Evolutionary conservation across 176 grass and related monocot species (phyloP), one percentile per base, ranked within the genome.

Genomic region (Oryza coarctata): DNA sequence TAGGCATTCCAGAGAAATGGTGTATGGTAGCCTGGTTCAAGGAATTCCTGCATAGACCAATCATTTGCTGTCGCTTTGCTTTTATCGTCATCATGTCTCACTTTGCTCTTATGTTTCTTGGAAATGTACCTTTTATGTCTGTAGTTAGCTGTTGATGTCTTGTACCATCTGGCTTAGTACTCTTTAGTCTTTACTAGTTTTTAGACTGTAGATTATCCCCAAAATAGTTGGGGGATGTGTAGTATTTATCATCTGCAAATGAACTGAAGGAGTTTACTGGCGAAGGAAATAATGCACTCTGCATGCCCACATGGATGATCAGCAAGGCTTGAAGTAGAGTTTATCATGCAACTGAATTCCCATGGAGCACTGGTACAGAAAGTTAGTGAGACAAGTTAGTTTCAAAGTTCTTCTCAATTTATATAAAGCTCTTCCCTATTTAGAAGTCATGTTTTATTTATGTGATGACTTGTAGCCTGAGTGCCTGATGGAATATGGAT

Each of bases 11-110:
- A 18, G 81, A 78, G 65, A 85, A 67, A 27, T 89, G 49, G 84
- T 75, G 77, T 80, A 63, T 80, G 74, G 61, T 82, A 81, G 44
- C 63, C 83, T 80, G 32, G 66, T 73, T 91, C 76, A 80, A 82
- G 88, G 60, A 79, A 61, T 83, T 74, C 80, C 61, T 74, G 25
- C 44, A 43, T 55, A 79, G 34, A 62, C 29, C 28, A 47, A 38
- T 68, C 74, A 29, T 82, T 82, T 22, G 52, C 18, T 82, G 41
- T 28, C 9, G 13, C 34, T 34, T 47, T 30, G 65, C 55, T 73
- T 66, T 71, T 71, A 67, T 62, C 83, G 74, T 29, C 49, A 68
- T 50, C 9, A 12, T 78, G 70, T 29, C n/a, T 79, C 50, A 15
- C 62, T 12, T 78, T 50, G 29, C 65, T 78, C 67, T 13, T 52